Evolutionary conservation across 1,139 yeast genomes (phyloP), one percentile per base, ranked within the genome.

Genomic region (Suhomyces coccinellae): DNA sequence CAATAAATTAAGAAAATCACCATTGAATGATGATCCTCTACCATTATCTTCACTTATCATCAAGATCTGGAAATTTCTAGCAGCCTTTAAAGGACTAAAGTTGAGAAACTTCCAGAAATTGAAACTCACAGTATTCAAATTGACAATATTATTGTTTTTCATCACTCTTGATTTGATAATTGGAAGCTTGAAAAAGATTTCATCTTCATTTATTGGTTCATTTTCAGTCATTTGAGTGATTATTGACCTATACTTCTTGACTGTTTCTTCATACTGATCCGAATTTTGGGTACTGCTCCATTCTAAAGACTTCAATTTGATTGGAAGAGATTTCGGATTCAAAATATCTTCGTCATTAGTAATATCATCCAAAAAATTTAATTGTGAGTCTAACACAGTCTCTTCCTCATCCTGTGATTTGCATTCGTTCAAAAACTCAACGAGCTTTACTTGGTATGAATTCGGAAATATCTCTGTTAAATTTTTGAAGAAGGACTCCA

Each of bases 31-130:
- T 11, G 51, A 41, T 41, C 52, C 45, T 49, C 54, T 36, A 9
- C 47, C 51, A 22, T 41, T 45, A 11, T 57, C 54, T 50, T 72
- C 76, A 4, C 72, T 59, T 5, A 85, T 57, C 49, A 83, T 56
- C n/a, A 85, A 52, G 4, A 82, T 63, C 46, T 77, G 80, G 48
- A 83, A 78, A 51, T 77, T 68, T 50, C 84, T 83, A 3, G 64
- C 62, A 0, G 74, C 74, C 28, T 63, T 61, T 7, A 76, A 56
- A 0, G 91, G 88, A 43, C 75, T 71, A 42, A 85, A 72, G 47
- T 79, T 77, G 52, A 85, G 60, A 48, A 74, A 63, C 43, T 73
- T 76, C 88, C 88, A 83, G 49, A 79, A 74, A 14, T 69, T 61
- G 6, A 79, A 52, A 5, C 73, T 72, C 3, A 66, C 50, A 5